phyloP scores from a whole-genome alignment of 2,329 filamentous ascomycete genomes.

The Cladophialophora bantiana region DNA sequence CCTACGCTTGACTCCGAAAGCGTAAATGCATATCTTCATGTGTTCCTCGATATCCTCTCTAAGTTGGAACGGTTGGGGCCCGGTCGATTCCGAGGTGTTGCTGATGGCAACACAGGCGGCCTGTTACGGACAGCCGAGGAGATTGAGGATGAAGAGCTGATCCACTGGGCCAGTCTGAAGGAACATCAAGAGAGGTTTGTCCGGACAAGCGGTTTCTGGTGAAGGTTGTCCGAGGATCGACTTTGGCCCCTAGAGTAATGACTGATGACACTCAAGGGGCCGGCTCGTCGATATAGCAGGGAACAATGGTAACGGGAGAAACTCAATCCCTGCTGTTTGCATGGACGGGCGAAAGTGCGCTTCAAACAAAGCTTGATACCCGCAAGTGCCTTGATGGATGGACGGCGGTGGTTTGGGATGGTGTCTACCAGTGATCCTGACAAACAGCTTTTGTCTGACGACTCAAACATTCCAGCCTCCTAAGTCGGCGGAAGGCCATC shows the following conservation, averaged over 20 bases:
- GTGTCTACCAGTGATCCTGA: background rate
- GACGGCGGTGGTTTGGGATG: conserved; percentile 2
- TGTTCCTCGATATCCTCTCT: conserved; percentile 28
- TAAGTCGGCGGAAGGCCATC: background rate
- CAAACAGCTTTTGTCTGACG: background rate
- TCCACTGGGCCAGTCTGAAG: conserved; percentile 78
- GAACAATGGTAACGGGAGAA: background rate
- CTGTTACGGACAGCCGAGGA: conserved; percentile 50
- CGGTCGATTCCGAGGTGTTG: conserved; percentile 28
- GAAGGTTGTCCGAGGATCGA: background rate
- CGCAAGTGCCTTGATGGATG: background rate
- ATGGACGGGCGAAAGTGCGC: conserved; percentile 9
- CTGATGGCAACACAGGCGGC: conserved; percentile 26
- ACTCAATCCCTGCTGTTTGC: background rate
- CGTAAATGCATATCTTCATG: conserved; percentile 27
- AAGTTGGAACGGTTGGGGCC: conserved; percentile 28
- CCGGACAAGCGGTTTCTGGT: conserved; percentile 32
- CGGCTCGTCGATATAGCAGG: background rate
- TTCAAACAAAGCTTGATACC: conserved; percentile 14
- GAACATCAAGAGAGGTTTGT: conserved; percentile 77
- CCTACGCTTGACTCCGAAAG: conserved; percentile 49
- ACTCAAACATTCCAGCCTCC: background rate
- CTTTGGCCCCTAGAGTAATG: conserved; percentile 11
- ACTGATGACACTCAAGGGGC: conserved; percentile 13
- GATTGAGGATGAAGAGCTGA: conserved; percentile 77